phyloP scores from a whole-genome alignment of 805 yeast genomes.

The Monosporozyma yasuniensis region DNA sequence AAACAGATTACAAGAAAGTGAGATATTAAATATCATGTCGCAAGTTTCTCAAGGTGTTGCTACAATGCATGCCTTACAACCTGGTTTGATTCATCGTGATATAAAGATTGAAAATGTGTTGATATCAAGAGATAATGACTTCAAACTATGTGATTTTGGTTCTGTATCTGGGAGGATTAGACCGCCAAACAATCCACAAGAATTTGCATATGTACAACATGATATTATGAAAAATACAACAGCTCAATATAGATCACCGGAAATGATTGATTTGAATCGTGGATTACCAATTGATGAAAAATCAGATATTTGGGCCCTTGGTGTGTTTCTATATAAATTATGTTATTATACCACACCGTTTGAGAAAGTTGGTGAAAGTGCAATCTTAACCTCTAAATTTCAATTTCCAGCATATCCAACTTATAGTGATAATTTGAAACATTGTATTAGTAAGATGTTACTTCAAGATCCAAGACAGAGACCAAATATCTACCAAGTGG shows the following conservation, averaged over 20 bases:
- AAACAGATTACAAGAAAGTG: conserved; percentile 57
- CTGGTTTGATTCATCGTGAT: conserved; percentile 71
- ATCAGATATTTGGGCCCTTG: conserved; percentile 80
- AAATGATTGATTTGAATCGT: conserved; percentile 65
- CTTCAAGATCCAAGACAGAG: conserved; percentile 60
- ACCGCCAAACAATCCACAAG: conserved; percentile 55
- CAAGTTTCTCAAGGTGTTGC: conserved; percentile 68
- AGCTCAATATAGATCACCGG: conserved; percentile 79
- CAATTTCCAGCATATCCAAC: conserved; percentile 47
- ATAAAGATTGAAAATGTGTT: conserved; percentile 76
- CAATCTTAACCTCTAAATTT: conserved; percentile 49
- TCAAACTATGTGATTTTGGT: conserved; percentile 76
- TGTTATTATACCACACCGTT: conserved; percentile 81
- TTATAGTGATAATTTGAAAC: conserved; percentile 54
- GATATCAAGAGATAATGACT: conserved; percentile 47
- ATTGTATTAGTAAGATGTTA: conserved; percentile 51
- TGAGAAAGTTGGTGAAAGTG: conserved; percentile 54
- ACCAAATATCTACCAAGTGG: conserved; percentile 63
- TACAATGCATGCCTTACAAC: conserved; percentile 63
- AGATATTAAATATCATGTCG: conserved; percentile 57
- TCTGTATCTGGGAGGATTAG: conserved; percentile 59
- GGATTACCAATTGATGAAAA: conserved; percentile 72
- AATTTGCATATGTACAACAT: conserved; percentile 48
- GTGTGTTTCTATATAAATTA: conserved; percentile 65
- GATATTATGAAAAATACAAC: conserved; percentile 75